phyloP scores from a whole-genome alignment of 805 yeast species.

The Kuraishia molischiana region DNA sequence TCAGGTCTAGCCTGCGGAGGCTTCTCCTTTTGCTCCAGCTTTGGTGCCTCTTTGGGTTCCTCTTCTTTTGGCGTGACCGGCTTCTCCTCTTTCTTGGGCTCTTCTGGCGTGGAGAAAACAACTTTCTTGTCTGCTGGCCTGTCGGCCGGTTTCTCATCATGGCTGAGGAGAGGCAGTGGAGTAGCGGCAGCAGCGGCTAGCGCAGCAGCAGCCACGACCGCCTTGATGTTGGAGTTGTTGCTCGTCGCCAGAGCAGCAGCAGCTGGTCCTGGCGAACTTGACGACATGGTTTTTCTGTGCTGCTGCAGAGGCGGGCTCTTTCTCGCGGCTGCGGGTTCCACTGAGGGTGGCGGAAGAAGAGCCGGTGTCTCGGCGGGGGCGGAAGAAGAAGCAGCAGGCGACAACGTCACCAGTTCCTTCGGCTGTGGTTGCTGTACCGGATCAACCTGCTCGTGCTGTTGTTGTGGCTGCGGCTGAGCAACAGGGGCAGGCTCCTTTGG shows the following conservation, averaged over 20 bases:
- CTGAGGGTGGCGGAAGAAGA: too few relatives aligned
- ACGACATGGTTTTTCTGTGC: neutral
- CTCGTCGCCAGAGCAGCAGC: conserved; percentile 25
- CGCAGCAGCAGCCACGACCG: conserved; percentile 75
- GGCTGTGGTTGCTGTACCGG: too few relatives aligned
- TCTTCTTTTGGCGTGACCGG: neutral
- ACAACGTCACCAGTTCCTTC: too few relatives aligned
- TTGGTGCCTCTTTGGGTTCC: neutral
- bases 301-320: conserved; percentile 2
- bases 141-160: neutral
- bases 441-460: too few relatives aligned
- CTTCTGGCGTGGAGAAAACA: conserved; percentile 1
- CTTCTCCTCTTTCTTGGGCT: conserved; percentile 1
- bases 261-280: conserved; percentile 23
- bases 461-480: too few relatives aligned
- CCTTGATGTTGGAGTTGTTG: conserved; percentile 26
- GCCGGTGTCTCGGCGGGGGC: too few relatives aligned
- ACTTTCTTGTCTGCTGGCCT: conserved; percentile 14
- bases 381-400: too few relatives aligned
- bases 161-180: conserved; percentile 43
- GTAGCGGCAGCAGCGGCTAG: conserved; percentile 74
- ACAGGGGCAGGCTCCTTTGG: too few relatives aligned
- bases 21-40: conserved; percentile 1
- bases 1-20: conserved; percentile 5
- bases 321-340: too few relatives aligned